Evolutionary conservation across 371 early-diverging fungal species (phyloP).

Genomic region (Mortierella sp.): DNA sequence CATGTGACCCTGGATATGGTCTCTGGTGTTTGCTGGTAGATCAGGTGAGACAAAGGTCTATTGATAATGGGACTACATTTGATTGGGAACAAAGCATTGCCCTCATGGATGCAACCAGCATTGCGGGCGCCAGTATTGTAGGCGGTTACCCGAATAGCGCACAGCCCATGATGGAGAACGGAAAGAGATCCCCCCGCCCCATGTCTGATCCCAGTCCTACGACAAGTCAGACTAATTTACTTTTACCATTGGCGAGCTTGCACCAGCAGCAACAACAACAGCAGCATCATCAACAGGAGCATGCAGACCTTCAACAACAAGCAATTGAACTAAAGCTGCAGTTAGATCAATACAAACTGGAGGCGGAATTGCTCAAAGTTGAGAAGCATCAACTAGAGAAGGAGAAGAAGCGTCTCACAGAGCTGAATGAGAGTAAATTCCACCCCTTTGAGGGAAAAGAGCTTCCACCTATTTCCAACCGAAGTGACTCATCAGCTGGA

Average conservation of each 20-base stretch:
- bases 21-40: slow-evolving; percentile 81
- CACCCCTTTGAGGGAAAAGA: slow-evolving; percentile 43
- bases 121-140: slow-evolving; percentile 8
- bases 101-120: slow-evolving; percentile 17
- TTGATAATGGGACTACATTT: slow-evolving; percentile 48
- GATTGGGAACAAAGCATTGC: slow-evolving; percentile 55
- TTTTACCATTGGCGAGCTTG: slow-evolving; percentile 21
- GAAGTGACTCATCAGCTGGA: not conserved
- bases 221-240: slow-evolving; percentile 41
- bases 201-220: slow-evolving; percentile 55
- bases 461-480: slow-evolving; percentile 31
- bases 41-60: slow-evolving; percentile 34
- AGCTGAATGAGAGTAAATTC: not conserved
- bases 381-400: slow-evolving; percentile 33
- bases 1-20: slow-evolving; percentile 77
- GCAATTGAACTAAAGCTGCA: slow-evolving; percentile 26
- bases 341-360: slow-evolving; percentile 41
- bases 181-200: slow-evolving; percentile 50
- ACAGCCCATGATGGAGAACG: slow-evolving; percentile 18
- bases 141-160: slow-evolving; percentile 9
- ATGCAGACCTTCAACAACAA: slow-evolving; percentile 36
- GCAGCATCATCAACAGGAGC: slow-evolving; percentile 14
- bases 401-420: slow-evolving; percentile 15
- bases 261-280: slow-evolving; percentile 19
- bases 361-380: slow-evolving; percentile 48